phyloP scores from a whole-genome alignment of 1,284 basidiomycete genomes.

The Coniferiporia weirii region DNA sequence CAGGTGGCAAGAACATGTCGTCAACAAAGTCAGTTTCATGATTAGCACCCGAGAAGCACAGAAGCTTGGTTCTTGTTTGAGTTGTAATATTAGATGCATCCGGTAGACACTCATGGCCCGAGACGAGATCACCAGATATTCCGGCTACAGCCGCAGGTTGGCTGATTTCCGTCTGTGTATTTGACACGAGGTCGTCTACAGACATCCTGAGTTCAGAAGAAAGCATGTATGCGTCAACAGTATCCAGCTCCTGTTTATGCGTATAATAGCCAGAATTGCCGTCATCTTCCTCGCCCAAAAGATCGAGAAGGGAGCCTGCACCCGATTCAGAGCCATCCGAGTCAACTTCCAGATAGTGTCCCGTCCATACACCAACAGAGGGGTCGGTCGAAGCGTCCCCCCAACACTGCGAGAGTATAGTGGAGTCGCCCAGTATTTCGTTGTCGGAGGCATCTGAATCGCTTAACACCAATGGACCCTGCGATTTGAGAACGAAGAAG shows the following conservation, averaged over 20 bases:
- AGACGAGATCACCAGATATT: neutral
- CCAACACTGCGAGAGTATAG: neutral
- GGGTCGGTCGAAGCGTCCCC: neutral
- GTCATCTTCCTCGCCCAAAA: neutral
- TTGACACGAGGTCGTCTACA: neutral
- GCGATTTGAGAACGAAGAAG: neutral
- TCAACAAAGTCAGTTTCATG: neutral
- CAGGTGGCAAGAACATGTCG: conserved; percentile 1
- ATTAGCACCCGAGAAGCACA: conserved; percentile 6
- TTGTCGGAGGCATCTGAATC: neutral
- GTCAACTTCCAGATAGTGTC: neutral
- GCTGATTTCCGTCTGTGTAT: neutral
- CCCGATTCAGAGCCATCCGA: conserved; percentile 3
- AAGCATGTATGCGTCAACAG: neutral
- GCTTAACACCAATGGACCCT: neutral
- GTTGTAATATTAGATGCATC: neutral
- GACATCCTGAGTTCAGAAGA: neutral
- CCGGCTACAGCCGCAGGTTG: neutral
- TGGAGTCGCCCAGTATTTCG: neutral
- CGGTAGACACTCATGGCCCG: neutral
- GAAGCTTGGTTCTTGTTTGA: neutral
- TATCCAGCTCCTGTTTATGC: neutral
- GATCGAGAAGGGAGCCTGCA: neutral
- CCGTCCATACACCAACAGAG: neutral
- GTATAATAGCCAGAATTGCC: neutral